Base-by-base conservation (phyloP, 441 rosid species). In the Breynia disticha region DNA sequence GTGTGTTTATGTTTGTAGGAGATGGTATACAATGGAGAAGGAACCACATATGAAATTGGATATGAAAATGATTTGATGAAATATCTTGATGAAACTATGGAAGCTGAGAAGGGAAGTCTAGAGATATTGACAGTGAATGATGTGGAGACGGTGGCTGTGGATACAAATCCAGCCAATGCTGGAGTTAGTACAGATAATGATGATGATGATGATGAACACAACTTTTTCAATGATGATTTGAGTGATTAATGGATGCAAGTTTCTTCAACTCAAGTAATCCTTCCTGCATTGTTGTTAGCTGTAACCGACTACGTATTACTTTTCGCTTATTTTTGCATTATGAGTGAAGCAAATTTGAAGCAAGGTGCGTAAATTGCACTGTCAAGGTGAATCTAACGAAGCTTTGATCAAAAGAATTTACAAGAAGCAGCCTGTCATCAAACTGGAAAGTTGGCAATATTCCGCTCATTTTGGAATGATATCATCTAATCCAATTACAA, bases 171-270 rank as follows among this genome's bases (percentile, higher is more conserved):
- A 47, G 63, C 20, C 20, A 68, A 66, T 54, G 66, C 22, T 52
- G 77, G 64, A 11, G 64, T 54, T 24, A 16, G 51, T 48, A 24
- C 24, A 2, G 22, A n/a, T 19, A 69, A 50, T 20, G 21, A 55
- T 14, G 73, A 62, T 49, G 72, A 50, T 20, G 21, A 55, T 14
- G 73, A 62, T 49, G 72, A 76, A 60, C 65, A 72, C 28, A 68
- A 72, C 47, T 46, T 66, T 37, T 75, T 74, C 28, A 73, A 80
- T 50, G 86, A 77, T 52, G 83, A 71, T 69, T 49, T 63, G 39
- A 76, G 76, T 35, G 76, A 78, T 54, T 62, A 56, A 32, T 28
- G 35, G 35, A 28, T 28, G 35, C n/a, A n/a, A n/a, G 8, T 28
- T 28, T 28, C 35, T 4, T 28, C 35, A 28, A 28, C 35, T 4